phyloP scores from a whole-genome alignment of 192 early-diverging fungal species.

The Chytriomyces hyalinus region DNA sequence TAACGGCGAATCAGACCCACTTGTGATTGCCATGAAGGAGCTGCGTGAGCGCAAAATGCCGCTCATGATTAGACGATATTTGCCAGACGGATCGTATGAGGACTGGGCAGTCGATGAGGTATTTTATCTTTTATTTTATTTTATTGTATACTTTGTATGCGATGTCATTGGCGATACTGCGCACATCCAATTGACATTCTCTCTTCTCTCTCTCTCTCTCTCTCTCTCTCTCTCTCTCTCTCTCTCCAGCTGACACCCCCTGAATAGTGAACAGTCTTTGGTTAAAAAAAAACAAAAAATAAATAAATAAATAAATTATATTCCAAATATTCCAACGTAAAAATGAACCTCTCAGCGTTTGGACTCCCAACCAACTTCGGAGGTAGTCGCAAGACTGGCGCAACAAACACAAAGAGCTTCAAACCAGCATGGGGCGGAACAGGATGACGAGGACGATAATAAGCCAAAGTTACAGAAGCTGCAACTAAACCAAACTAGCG shows the following conservation, averaged over 20 bases:
- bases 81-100: slow-evolving; percentile 93
- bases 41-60: slow-evolving; percentile 91
- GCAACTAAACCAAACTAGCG: neutral
- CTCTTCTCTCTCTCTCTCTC: no score
- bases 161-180: no score
- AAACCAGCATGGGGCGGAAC: slow-evolving; percentile 13
- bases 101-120: slow-evolving; percentile 94
- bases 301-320: no score
- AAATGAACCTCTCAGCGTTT: neutral
- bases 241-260: no score
- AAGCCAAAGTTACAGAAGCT: neutral
- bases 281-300: no score
- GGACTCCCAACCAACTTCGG: slow-evolving; percentile 2
- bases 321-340: neutral
- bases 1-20: slow-evolving; percentile 90
- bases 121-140: slow-evolving; percentile 35
- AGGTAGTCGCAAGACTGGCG: slow-evolving; percentile 1
- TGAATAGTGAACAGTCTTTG: no score
- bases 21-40: slow-evolving; percentile 94
- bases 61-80: slow-evolving; percentile 86
- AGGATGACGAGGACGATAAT: neutral
- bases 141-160: no score
- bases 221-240: no score
- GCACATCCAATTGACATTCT: no score
- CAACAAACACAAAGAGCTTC: neutral